A percentile compares a stretch with the other conserved stretches of the same genome.
These are phyloP conservation scores for Neoascochyta sp. DNA, from an alignment of 2,329 filamentous ascomycete species.

Conservation along the genomic window DNA sequence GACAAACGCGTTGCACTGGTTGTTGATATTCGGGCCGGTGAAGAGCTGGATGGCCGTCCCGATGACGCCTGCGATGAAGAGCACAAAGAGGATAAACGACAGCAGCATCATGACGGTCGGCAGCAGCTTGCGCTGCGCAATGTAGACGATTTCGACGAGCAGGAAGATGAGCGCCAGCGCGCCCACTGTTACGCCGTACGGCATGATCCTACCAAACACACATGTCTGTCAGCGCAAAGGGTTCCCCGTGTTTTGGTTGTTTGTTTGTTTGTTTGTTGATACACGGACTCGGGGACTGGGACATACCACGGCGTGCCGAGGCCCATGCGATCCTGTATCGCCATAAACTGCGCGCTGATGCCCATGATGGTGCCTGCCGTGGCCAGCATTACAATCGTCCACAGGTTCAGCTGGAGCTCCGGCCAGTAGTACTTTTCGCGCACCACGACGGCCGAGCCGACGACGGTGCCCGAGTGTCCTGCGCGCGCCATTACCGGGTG, in stretches of 20 bases:
- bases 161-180: slow-evolving; percentile 57
- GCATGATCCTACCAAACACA: slow-evolving; percentile 68
- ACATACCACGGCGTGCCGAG: slow-evolving; percentile 59
- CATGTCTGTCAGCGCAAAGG: too few species aligned
- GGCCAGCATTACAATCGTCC: slow-evolving; percentile 60
- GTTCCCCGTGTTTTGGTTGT: too few species aligned
- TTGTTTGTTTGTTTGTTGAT: neutral
- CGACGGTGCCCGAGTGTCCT: slow-evolving; percentile 31
- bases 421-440: slow-evolving; percentile 60
- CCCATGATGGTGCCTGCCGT: slow-evolving; percentile 57
- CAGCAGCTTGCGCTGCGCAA: slow-evolving; percentile 54
- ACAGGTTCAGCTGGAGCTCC: slow-evolving; percentile 61
- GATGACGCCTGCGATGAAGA: slow-evolving; percentile 60
- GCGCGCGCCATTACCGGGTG: slow-evolving; percentile 34
- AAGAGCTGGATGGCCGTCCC: slow-evolving; percentile 62
- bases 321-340: slow-evolving; percentile 53
- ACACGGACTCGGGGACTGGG: neutral
- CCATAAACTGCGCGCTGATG: slow-evolving; percentile 59
- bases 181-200: slow-evolving; percentile 59
- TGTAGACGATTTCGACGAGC: slow-evolving; percentile 55
- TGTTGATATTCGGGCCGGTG: slow-evolving; percentile 55
- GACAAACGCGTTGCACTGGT: slow-evolving; percentile 58
- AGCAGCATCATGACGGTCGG: slow-evolving; percentile 58
- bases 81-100: slow-evolving; percentile 59
- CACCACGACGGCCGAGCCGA: slow-evolving; percentile 42